These are phyloP conservation scores for Bondarzewia mesenterica DNA, from an alignment of 1,284 basidiomycete species.

Conservation along the genomic window DNA sequence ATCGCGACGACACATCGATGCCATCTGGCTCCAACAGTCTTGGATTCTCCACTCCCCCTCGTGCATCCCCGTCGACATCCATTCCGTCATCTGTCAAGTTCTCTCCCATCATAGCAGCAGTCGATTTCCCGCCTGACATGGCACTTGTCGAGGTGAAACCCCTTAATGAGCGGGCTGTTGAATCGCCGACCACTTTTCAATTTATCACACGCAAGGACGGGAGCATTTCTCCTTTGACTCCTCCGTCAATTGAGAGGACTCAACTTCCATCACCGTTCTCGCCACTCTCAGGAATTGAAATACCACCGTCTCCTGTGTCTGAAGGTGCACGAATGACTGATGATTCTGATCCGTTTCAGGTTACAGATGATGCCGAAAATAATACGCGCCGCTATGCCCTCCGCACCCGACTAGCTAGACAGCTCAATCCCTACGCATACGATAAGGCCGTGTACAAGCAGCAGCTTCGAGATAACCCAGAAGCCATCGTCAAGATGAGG, in stretches of 20 bases:
- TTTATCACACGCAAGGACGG: no score
- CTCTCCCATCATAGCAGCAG: not conserved
- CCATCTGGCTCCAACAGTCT: not conserved
- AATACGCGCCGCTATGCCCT: slow-evolving; percentile 36
- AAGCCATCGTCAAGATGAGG: slow-evolving; percentile 45
- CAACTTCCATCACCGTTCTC: no score
- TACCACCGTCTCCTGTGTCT: no score
- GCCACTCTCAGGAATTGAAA: no score
- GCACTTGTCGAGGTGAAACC: not conserved
- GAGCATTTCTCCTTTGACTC: no score
- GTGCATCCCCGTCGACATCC: not conserved
- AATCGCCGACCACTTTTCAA: no score
- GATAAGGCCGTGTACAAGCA: slow-evolving; percentile 41
- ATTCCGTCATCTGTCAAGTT: not conserved
- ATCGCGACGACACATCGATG: not conserved
- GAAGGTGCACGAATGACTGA: no score
- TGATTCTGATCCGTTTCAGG: not conserved
- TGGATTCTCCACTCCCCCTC: not conserved
- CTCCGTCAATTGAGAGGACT: no score
- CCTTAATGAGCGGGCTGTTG: no score
- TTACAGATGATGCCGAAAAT: slow-evolving; percentile 10
- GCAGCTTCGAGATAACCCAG: slow-evolving; percentile 39
- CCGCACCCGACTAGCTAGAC: slow-evolving; percentile 39
- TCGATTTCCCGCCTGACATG: not conserved
- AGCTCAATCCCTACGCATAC: slow-evolving; percentile 45